These are phyloP conservation scores for Lichtheimia corymbifera DNA, from an alignment of 371 early-diverging fungal genomes.

Conservation along the genomic window DNA sequence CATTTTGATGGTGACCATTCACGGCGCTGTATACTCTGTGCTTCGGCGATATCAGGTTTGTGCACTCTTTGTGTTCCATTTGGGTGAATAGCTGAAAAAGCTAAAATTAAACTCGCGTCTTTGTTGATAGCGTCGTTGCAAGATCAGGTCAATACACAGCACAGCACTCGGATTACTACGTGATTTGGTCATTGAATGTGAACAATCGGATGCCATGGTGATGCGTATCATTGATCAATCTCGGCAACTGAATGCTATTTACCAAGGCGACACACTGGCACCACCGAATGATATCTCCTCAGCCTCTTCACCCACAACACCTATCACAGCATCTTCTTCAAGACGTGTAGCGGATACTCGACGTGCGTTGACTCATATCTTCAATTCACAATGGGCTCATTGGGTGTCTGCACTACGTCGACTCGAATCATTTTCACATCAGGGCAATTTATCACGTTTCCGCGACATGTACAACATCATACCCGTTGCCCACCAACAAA, in stretches of 20 bases:
- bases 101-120: background rate
- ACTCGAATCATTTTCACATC: slow-evolving; percentile 31
- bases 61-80: background rate
- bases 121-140: slow-evolving; percentile 29
- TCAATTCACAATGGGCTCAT: slow-evolving; percentile 21
- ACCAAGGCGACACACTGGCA: slow-evolving; percentile 23
- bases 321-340: slow-evolving; percentile 2
- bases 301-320: background rate
- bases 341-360: slow-evolving; percentile 15
- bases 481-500: slow-evolving; percentile 8
- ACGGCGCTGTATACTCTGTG: slow-evolving; percentile 7
- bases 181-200: slow-evolving; percentile 28
- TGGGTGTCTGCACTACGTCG: slow-evolving; percentile 15
- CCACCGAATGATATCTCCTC: slow-evolving; percentile 7
- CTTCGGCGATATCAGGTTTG: slow-evolving; percentile 14
- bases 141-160: slow-evolving; percentile 32
- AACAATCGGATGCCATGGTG: slow-evolving; percentile 29
- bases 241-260: slow-evolving; percentile 21
- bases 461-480: slow-evolving; percentile 45
- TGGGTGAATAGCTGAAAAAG: background rate
- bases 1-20: background rate
- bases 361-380: background rate
- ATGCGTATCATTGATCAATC: slow-evolving; percentile 13
- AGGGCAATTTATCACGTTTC: slow-evolving; percentile 28
- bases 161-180: slow-evolving; percentile 32